Evolutionary conservation across 768 basidiomycete species (phyloP).

Genomic region (Hygrophorus russula): DNA sequence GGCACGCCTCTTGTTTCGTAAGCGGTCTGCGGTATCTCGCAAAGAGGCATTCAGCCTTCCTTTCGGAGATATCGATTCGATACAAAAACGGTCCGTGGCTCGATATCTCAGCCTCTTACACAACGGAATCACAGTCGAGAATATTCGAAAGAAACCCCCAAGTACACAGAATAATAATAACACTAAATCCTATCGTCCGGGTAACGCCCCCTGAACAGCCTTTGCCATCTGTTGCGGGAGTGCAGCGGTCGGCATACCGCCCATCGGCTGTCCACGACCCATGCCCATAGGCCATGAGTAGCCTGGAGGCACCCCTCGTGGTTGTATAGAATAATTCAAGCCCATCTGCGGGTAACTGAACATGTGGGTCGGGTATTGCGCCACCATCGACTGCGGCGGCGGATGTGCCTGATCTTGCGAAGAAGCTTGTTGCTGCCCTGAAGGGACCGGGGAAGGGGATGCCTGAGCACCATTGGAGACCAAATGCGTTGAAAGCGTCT

Average conservation of each 20-base stretch:
- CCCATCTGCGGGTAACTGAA: slow-evolving; percentile 5
- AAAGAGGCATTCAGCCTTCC: too few species aligned
- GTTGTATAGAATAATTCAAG: slow-evolving; percentile 4
- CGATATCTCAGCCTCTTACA: too few species aligned
- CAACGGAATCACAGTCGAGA: background rate
- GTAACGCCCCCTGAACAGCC: background rate
- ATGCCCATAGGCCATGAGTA: slow-evolving; percentile 3
- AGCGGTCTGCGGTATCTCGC: too few species aligned
- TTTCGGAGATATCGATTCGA: too few species aligned
- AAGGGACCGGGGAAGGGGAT: slow-evolving; percentile 6
- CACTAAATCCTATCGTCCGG: background rate
- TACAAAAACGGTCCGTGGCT: too few species aligned
- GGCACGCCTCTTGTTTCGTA: too few species aligned
- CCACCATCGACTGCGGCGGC: slow-evolving; percentile 7
- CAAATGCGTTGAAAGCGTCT: slow-evolving; percentile 12
- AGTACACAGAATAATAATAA: background rate
- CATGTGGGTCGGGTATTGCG: slow-evolving; percentile 5
- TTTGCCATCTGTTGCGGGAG: background rate
- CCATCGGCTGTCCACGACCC: slow-evolving; percentile 4
- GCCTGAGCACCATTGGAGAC: slow-evolving; percentile 13
- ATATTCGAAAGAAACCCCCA: background rate
- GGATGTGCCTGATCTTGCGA: slow-evolving; percentile 9
- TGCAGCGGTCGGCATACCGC: slow-evolving; percentile 1
- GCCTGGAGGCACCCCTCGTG: background rate
- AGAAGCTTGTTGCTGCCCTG: slow-evolving; percentile 10